phyloP scores from a whole-genome alignment of 331 rosid species.

The Rosa hybrid region DNA sequence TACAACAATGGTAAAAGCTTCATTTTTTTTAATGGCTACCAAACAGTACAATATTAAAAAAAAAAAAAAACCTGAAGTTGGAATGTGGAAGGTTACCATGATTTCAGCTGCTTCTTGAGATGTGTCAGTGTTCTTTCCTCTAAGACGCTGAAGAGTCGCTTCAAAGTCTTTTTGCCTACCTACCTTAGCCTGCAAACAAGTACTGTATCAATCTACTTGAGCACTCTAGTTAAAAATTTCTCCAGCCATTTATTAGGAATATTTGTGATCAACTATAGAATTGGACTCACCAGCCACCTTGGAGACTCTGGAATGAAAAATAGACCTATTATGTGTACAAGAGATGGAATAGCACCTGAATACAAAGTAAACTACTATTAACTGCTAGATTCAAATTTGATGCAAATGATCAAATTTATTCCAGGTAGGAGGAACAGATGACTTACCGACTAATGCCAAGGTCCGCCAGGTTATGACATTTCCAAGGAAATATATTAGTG shows the following conservation, averaged over 20 bases:
- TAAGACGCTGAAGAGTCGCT: constrained; percentile 55
- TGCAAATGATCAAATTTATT: background rate
- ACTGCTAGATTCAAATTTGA: background rate
- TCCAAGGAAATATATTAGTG: constrained; percentile 3
- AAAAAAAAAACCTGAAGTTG: background rate
- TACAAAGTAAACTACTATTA: background rate
- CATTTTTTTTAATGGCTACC: background rate
- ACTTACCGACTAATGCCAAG: constrained; percentile 14
- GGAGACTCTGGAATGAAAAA: constrained; percentile 51
- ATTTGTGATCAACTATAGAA: background rate
- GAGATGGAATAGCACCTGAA: constrained; percentile 36
- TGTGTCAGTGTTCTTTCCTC: constrained; percentile 51
- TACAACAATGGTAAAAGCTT: constrained; percentile 19
- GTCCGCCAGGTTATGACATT: constrained; percentile 16
- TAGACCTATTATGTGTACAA: constrained; percentile 32
- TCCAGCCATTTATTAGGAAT: background rate
- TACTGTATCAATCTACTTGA: background rate
- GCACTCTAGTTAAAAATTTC: background rate
- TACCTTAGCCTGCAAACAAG: constrained; percentile 53
- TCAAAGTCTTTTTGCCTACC: constrained; percentile 46
- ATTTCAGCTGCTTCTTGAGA: constrained; percentile 70
- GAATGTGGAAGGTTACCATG: constrained; percentile 31
- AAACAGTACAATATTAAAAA: background rate
- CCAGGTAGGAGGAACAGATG: background rate
- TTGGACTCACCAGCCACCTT: constrained; percentile 42